Evolutionary conservation across 2,329 filamentous ascomycete species (phyloP), one percentile per base, ranked within the genome.

Genomic region (Alternaria metachromatica): DNA sequence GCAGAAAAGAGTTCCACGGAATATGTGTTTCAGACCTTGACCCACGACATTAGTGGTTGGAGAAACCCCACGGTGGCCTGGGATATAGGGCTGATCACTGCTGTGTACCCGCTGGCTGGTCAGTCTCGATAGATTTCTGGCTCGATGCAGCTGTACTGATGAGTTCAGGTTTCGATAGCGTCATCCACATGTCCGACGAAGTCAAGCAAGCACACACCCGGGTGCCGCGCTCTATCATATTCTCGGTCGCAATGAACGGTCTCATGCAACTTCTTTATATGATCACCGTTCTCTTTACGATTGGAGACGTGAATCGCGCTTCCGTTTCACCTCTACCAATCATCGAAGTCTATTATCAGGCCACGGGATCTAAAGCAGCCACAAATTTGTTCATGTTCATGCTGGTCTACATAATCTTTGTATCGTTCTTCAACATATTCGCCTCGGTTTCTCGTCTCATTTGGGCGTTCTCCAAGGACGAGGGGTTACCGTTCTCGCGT

Each of bases 401-500:
- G 62, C 30, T 73, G 74, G 62, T 72, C 28, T 76, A 79, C 63
- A 71, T 76, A 30, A 75, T 81, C 71, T 74, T 48, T 69, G 70
- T 78, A 5, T 75, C 71, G 7, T 72, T 81, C 62, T 78, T 83
- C 50, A 80, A 79, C 18, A 76, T 78, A 37, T 77, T 84, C 7
- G 82, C 84, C 1, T 84, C 83, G 1, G 82, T 81, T 0, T 83
- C 82, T 1, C 80, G 84, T 5, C 72, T 85, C 1, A 81, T 81
- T 3, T 85, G 84, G 84, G 83, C 83, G 0, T 86, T 84, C 77
- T 80, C 84, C 9, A 70, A 81, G 2, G 84, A 85, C 56, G 80
- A 80, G 3, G 83, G 81, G 4, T 71, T 84, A 0, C 83, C 82
- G 0, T 75, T 71, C 69, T 60, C 68, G 68, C n/a, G 65, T 65